Evolutionary conservation across 345 rosid species (phyloP).

Genomic region (Dovyalis caffra): DNA sequence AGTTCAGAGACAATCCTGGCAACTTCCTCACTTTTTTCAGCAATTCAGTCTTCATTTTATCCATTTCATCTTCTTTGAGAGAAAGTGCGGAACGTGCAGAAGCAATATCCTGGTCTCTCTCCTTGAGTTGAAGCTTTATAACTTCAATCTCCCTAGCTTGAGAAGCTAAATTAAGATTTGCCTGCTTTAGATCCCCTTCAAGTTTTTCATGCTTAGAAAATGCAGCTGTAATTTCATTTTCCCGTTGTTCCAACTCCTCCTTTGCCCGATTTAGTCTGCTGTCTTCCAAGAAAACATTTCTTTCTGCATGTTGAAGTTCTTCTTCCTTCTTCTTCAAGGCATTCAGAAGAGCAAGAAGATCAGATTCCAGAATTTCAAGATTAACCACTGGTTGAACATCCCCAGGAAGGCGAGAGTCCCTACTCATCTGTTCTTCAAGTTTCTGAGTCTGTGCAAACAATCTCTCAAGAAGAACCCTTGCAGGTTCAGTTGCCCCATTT

Average conservation of each 20-base stretch:
- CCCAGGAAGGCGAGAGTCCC: slow-evolving; percentile 29
- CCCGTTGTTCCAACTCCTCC: slow-evolving; percentile 53
- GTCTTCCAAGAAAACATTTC: slow-evolving; percentile 52
- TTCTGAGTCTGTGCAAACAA: slow-evolving; percentile 64
- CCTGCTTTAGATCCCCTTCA: slow-evolving; percentile 55
- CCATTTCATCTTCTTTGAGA: slow-evolving; percentile 56
- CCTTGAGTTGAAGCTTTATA: slow-evolving; percentile 51
- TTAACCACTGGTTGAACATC: slow-evolving; percentile 32
- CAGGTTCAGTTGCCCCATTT: slow-evolving; percentile 50
- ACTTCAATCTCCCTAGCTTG: slow-evolving; percentile 70
- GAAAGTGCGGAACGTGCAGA: slow-evolving; percentile 43
- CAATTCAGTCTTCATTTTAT: slow-evolving; percentile 48
- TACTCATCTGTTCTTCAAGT: slow-evolving; percentile 47
- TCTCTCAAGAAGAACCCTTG: slow-evolving; percentile 59
- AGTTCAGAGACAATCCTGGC: slow-evolving; percentile 44
- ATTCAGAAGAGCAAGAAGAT: slow-evolving; percentile 57
- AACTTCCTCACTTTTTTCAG: slow-evolving; percentile 48
- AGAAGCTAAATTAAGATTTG: slow-evolving; percentile 53
- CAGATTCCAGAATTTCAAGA: slow-evolving; percentile 61
- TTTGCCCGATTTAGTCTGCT: slow-evolving; percentile 44
- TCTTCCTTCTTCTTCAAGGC: slow-evolving; percentile 71
- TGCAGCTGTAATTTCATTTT: slow-evolving; percentile 45
- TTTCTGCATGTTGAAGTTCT: slow-evolving; percentile 58
- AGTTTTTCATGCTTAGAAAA: slow-evolving; percentile 52
- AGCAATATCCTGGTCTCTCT: slow-evolving; percentile 48